These are phyloP conservation scores for Blastocystis sp. DNA, from an alignment of 352 stramenopile genomes.

Conservation along the genomic window DNA sequence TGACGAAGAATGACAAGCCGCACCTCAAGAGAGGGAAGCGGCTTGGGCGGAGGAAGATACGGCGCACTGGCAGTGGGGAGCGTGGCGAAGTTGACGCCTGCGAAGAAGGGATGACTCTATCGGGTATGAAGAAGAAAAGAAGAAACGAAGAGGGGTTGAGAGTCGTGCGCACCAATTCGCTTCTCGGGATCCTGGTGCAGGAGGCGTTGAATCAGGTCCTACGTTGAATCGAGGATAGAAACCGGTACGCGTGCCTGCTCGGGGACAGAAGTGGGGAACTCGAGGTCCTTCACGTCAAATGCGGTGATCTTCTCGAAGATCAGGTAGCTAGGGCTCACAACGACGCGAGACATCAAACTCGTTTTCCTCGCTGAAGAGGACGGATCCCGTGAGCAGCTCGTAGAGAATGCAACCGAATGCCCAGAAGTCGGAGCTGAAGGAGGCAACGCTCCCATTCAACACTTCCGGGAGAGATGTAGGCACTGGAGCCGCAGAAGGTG, in stretches of 20 bases:
- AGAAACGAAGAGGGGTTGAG: not conserved
- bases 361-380: conserved; percentile 83
- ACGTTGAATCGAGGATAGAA: not conserved
- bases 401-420: conserved; percentile 84
- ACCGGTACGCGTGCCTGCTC: not conserved
- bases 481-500: conserved; percentile 78
- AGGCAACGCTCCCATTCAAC: conserved; percentile 79
- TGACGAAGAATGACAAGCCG: not conserved
- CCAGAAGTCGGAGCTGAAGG: conserved; percentile 82
- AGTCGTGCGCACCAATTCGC: conserved; percentile 36
- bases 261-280: not conserved
- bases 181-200: conserved; percentile 3
- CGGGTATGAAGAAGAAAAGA: not conserved
- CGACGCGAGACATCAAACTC: conserved; percentile 72
- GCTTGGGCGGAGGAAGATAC: not conserved
- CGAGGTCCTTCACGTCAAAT: not conserved
- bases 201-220: conserved; percentile 44
- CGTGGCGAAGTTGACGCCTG: conserved; percentile 54
- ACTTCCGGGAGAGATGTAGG: conserved; percentile 87
- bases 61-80: not conserved
- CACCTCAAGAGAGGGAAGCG: not conserved
- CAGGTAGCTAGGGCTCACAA: conserved; percentile 74
- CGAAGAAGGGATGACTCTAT: conserved; percentile 70
- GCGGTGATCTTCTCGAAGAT: conserved; percentile 77
- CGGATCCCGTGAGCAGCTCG: conserved; percentile 80